Percentiles rank a stretch among this genome's conserved stretches.
These are phyloP conservation scores for Phytopythium sindhum DNA, from an alignment of 352 stramenopile species.

Conservation along the genomic window DNA sequence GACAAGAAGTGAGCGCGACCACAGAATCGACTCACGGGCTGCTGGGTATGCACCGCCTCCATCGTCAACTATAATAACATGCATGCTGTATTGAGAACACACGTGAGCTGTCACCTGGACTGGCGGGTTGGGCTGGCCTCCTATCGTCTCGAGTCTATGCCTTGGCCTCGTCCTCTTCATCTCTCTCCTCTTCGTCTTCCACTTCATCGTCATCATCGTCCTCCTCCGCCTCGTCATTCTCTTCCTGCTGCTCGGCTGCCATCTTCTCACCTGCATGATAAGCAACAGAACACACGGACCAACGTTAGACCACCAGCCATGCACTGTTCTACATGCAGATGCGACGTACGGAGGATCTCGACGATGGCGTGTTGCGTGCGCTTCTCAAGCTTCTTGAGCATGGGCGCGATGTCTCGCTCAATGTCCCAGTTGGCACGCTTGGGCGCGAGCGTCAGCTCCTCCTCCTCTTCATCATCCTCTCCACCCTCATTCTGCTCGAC, in stretches of 20 bases:
- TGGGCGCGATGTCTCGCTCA: constrained; percentile 80
- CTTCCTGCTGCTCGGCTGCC: constrained; percentile 62
- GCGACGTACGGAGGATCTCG: constrained; percentile 74
- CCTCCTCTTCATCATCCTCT: constrained; percentile 50
- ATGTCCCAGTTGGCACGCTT: constrained; percentile 89
- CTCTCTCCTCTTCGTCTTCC: constrained; percentile 25
- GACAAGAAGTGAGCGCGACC: constrained; percentile 20
- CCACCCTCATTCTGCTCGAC: constrained; percentile 34
- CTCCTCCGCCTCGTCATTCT: constrained; percentile 53
- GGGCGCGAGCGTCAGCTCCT: constrained; percentile 69
- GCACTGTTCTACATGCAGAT: neutral
- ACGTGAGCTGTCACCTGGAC: neutral
- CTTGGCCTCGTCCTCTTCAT: constrained; percentile 19
- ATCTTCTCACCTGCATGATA: constrained; percentile 68
- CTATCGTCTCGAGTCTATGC: neutral
- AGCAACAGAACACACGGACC: neutral
- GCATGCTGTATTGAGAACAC: neutral
- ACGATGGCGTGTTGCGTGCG: constrained; percentile 85
- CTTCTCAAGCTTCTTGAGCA: constrained; percentile 85
- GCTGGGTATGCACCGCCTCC: neutral
- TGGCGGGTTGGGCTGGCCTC: neutral
- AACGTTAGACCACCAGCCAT: neutral
- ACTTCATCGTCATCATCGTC: constrained; percentile 49
- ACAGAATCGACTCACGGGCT: neutral
- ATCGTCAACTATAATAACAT: constrained; percentile 4